Evolutionary conservation across 345 rosid species (phyloP).

Genomic region (Eucalyptus curtisii): DNA sequence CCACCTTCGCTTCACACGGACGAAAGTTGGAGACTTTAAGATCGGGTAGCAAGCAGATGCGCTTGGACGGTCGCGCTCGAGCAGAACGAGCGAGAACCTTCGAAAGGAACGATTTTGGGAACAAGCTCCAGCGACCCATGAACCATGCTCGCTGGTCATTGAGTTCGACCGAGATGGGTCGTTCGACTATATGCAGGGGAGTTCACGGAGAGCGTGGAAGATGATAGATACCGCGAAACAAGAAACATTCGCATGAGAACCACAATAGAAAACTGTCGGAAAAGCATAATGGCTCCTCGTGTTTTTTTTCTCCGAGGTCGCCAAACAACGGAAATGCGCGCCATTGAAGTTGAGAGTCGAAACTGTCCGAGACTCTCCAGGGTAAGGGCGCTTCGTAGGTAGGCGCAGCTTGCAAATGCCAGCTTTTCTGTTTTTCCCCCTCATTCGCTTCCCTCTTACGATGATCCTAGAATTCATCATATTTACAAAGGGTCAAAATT

Average conservation of each 20-base stretch:
- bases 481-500: too few species aligned
- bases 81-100: not conserved
- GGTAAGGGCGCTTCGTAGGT: too few species aligned
- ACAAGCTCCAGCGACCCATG: not conserved
- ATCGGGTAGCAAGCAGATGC: not conserved
- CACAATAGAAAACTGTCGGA: not conserved
- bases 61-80: not conserved
- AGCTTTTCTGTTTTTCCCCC: too few species aligned
- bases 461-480: too few species aligned
- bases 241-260: not conserved
- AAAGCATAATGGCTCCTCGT: not conserved
- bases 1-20: not conserved
- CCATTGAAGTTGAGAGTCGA: too few species aligned
- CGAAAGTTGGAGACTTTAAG: not conserved
- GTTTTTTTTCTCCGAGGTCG: too few species aligned
- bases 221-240: not conserved
- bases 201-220: not conserved
- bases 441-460: too few species aligned
- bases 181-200: not conserved
- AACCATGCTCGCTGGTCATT: not conserved
- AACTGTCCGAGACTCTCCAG: too few species aligned
- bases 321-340: too few species aligned
- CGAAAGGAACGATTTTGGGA: not conserved
- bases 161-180: not conserved
- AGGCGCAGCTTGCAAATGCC: too few species aligned